phyloP scores from a whole-genome alignment of 2,329 filamentous ascomycete genomes.

The Aspergillus aculeatinus region DNA sequence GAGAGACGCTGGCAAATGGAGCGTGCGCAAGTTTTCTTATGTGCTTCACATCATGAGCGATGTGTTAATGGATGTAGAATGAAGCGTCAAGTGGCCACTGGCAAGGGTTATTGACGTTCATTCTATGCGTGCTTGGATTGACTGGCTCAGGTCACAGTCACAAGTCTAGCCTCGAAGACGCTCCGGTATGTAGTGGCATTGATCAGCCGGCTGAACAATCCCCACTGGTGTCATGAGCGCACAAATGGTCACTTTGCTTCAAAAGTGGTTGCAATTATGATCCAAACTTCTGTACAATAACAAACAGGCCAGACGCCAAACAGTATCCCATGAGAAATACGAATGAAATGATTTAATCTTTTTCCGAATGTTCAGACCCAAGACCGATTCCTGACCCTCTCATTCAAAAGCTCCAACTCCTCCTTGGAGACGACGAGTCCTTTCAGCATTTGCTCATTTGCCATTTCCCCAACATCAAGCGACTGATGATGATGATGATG shows the following conservation, averaged over 20 bases:
- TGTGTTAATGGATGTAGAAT: slow-evolving; percentile 40
- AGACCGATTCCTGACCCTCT: slow-evolving; percentile 13
- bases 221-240: background rate
- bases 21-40: slow-evolving; percentile 51
- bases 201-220: background rate
- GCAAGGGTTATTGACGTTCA: background rate
- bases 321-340: slow-evolving; percentile 1
- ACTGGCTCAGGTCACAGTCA: background rate
- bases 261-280: background rate
- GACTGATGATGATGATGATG: background rate
- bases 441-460: slow-evolving; percentile 2
- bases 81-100: slow-evolving; percentile 6
- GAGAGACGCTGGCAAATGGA: slow-evolving; percentile 55
- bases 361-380: background rate
- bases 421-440: slow-evolving; percentile 18
- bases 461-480: slow-evolving; percentile 7
- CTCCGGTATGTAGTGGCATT: background rate
- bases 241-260: background rate
- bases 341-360: background rate
- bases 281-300: background rate
- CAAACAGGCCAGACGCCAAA: background rate
- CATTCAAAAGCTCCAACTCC: slow-evolving; percentile 18
- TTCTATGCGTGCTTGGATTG: background rate
- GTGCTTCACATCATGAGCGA: slow-evolving; percentile 58
- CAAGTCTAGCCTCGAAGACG: background rate